Conservation (phyloP, 2,329 filamentous ascomycete species). For the Botrytis fragariae region DNA sequence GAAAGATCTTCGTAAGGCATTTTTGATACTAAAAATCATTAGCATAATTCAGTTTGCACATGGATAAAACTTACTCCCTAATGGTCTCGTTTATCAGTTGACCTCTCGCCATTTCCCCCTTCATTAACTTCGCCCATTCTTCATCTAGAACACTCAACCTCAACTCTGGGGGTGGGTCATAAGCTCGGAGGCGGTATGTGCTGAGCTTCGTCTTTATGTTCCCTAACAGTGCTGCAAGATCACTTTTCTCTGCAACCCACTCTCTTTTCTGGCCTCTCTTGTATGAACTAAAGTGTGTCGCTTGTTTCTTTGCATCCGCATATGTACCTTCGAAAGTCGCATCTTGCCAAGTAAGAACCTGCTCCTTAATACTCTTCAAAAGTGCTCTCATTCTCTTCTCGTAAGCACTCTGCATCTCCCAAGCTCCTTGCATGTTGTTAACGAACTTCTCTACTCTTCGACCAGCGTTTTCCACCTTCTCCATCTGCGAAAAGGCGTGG, state of each 20-base stretch:
- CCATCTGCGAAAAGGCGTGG: conserved; percentile 98
- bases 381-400: conserved; percentile 87
- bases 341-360: conserved; percentile 73
- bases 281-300: conserved; percentile 77
- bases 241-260: conserved; percentile 98
- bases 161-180: conserved; percentile 83
- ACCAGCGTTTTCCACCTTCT: conserved; percentile 96
- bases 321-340: conserved; percentile 90
- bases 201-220: conserved; percentile 99
- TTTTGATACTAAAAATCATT: conserved; percentile 70
- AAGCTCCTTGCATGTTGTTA: conserved; percentile 97
- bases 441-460: conserved; percentile 97
- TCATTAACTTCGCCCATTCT: conserved; percentile 77
- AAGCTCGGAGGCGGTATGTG: conserved; percentile 87
- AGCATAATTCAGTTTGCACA: background rate
- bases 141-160: conserved; percentile 77
- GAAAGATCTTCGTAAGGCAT: conserved; percentile 85
- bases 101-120: conserved; percentile 81
- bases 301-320: conserved; percentile 84
- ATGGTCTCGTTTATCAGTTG: conserved; percentile 98
- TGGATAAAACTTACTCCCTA: conserved; percentile 63
- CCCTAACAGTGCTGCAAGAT: conserved; percentile 85
- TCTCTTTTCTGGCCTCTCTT: conserved; percentile 87
- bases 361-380: conserved; percentile 68
- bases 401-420: conserved; percentile 98